These are phyloP conservation scores for Triangularia verruculosa DNA, from an alignment of 2,329 filamentous ascomycete species.

Conservation along the genomic window DNA sequence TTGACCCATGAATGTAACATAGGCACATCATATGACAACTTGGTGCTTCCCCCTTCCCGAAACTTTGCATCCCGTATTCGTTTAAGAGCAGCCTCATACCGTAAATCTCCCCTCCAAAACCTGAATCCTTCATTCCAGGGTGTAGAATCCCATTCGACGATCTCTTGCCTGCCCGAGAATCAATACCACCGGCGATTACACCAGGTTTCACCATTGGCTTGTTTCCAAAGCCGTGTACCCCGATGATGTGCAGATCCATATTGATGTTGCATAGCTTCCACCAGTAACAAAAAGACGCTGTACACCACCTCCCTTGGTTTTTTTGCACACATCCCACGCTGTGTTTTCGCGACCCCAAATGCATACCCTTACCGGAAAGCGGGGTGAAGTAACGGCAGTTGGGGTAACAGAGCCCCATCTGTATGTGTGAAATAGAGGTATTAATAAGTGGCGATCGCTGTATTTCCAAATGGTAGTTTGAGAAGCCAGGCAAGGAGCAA, in stretches of 20 bases:
- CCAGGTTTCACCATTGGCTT: background rate
- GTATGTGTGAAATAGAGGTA: background rate
- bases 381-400: background rate
- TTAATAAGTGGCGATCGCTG: background rate
- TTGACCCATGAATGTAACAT: background rate
- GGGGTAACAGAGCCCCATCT: background rate
- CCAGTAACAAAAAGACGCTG: background rate
- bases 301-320: background rate
- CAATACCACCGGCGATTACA: background rate
- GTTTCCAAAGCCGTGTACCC: background rate
- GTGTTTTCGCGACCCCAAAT: background rate
- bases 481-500: background rate
- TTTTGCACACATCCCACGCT: background rate
- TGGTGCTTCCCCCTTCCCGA: background rate
- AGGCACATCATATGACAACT: background rate
- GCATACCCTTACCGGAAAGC: background rate
- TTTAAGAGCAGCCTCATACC: background rate
- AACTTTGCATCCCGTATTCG: background rate
- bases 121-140: background rate
- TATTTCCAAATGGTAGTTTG: background rate
- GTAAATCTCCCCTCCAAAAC: background rate
- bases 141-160: background rate
- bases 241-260: background rate
- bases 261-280: background rate
- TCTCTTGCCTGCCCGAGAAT: background rate